A percentile compares a stretch with the other conserved stretches of the same genome.
phyloP scores from a whole-genome alignment of 179 eudicot genomes.

The Silene noctiflora region DNA sequence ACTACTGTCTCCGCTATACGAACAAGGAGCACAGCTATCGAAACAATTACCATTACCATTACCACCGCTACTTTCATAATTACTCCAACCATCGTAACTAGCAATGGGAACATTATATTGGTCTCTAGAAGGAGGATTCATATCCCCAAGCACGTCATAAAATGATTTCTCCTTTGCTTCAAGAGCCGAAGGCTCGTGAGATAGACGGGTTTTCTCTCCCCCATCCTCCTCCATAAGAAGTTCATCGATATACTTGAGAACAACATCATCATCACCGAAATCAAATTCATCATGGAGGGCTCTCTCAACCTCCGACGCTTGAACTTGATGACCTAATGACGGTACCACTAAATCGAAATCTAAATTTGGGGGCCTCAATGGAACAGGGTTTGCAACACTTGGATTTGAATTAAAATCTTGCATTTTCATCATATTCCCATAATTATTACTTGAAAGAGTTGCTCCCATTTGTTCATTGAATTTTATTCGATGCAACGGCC shows the following conservation, averaged over 20 bases:
- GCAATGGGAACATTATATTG: constrained; percentile 12
- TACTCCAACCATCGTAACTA: constrained; percentile 11
- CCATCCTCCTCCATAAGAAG: constrained; percentile 53
- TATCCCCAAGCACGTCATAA: constrained; percentile 40
- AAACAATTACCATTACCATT: background rate
- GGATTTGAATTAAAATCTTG: constrained; percentile 26
- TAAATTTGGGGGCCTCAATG: constrained; percentile 15
- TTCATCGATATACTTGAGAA: constrained; percentile 44
- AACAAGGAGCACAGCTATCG: background rate
- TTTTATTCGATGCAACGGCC: constrained; percentile 40
- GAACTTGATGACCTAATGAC: constrained; percentile 22
- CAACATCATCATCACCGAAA: constrained; percentile 33
- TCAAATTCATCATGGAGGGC: constrained; percentile 37
- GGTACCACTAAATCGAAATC: constrained; percentile 18
- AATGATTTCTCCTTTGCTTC: constrained; percentile 47
- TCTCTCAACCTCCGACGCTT: constrained; percentile 12
- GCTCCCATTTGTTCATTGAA: constrained; percentile 35
- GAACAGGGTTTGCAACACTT: constrained; percentile 14
- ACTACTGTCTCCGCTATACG: constrained; percentile 13
- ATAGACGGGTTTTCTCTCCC: constrained; percentile 26
- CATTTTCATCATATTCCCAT: constrained; percentile 23
- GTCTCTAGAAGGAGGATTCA: constrained; percentile 26
- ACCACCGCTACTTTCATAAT: background rate
- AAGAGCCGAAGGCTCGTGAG: constrained; percentile 39
- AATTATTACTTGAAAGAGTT: constrained; percentile 26